Percentiles rank a stretch among this genome's conserved stretches.
Evolutionary conservation across 345 rosid species (phyloP).

Genomic region (Hibiscus syriacus): DNA sequence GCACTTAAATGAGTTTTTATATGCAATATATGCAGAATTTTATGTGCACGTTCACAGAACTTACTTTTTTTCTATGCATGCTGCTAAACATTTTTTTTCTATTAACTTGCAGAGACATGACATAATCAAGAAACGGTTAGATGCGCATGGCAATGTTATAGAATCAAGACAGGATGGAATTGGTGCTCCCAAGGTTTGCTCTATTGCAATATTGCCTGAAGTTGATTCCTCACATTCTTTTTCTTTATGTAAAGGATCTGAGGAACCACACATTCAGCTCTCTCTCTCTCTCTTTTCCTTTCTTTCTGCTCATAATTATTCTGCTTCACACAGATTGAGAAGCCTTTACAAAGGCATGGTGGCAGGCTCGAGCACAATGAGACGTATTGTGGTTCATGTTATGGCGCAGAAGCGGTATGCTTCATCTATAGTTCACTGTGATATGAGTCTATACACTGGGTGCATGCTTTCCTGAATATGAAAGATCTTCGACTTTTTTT

Average conservation of each 20-base stretch:
- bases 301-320: constrained; percentile 11
- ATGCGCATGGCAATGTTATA: constrained; percentile 67
- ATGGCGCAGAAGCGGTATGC: constrained; percentile 81
- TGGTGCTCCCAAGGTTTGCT: constrained; percentile 84
- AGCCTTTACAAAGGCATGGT: constrained; percentile 92
- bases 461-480: background rate
- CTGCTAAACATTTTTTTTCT: background rate
- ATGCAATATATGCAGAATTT: background rate
- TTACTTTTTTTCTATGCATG: background rate
- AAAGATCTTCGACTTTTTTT: background rate
- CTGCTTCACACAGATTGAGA: constrained; percentile 62
- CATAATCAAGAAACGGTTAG: constrained; percentile 77
- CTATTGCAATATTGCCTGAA: background rate
- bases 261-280: background rate
- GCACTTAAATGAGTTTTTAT: background rate
- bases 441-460: background rate
- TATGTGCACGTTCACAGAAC: background rate
- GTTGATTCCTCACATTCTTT: background rate
- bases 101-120: constrained; percentile 68
- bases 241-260: background rate
- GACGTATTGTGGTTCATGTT: constrained; percentile 94
- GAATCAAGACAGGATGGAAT: constrained; percentile 77
- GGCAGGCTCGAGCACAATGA: constrained; percentile 97
- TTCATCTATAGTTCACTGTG: background rate
- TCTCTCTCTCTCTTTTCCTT: background rate